Conservation (phyloP, 2,329 filamentous ascomycete species). For the Talaromyces sp. region DNA sequence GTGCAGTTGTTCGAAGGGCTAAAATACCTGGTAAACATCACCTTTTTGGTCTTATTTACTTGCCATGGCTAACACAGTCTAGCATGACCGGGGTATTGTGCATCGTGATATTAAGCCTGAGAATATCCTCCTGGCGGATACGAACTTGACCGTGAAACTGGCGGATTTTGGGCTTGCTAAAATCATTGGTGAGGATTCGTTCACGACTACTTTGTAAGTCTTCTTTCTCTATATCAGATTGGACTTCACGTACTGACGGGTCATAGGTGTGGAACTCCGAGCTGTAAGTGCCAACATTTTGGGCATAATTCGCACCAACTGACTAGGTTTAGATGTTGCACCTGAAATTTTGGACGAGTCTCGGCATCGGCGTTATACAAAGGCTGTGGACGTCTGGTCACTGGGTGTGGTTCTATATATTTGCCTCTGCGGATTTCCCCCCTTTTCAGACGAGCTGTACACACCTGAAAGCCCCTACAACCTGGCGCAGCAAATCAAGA, state of each 20-base stretch:
- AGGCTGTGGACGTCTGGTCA: constrained; percentile 94
- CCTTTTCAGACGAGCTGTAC: constrained; percentile 91
- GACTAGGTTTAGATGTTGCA: constrained; percentile 61
- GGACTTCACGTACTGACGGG: constrained; percentile 17
- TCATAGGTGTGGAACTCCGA: constrained; percentile 75
- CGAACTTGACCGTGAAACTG: constrained; percentile 78
- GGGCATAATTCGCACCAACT: background rate
- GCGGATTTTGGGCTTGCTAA: constrained; percentile 97
- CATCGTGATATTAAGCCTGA: constrained; percentile 98
- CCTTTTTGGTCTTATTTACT: constrained; percentile 8
- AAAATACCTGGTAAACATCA: constrained; percentile 74
- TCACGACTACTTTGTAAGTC: constrained; percentile 81
- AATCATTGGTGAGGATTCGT: constrained; percentile 97
- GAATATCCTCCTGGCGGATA: constrained; percentile 86
- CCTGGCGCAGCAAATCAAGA: constrained; percentile 82
- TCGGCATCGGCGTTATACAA: constrained; percentile 80
- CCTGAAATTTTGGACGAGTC: constrained; percentile 86
- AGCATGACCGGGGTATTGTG: constrained; percentile 97
- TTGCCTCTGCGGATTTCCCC: constrained; percentile 91
- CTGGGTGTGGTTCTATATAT: constrained; percentile 97
- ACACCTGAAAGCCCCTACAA: constrained; percentile 76
- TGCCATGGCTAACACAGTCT: constrained; percentile 9
- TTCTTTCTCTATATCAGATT: background rate
- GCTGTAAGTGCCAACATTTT: constrained; percentile 50
- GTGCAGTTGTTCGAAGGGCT: constrained; percentile 86